Base-by-base conservation (phyloP, 139 green algal genomes). In the Chlorella sp. region DNA sequence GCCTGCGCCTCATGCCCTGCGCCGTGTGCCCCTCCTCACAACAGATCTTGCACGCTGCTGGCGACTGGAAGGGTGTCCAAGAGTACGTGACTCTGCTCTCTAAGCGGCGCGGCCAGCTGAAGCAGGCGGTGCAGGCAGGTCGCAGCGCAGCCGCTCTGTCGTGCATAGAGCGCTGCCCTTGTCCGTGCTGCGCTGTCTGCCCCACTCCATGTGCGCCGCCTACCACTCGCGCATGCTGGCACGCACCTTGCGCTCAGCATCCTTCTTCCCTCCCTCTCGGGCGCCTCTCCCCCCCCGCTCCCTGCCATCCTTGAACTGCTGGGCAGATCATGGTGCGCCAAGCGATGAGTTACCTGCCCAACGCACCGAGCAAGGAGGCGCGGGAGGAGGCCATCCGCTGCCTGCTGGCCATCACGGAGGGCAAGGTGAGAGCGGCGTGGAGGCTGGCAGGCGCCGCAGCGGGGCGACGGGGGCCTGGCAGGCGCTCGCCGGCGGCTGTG, bases 31-130 rank as follows among this genome's bases (percentile, higher is more conserved):
- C 25, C 11, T 41, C 25, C 41, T 67, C 43, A 5, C 11, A 27
- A 27, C 70, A 82, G 77, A 33, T 90, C 0, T 93, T 93, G 77
- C 80, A 88, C 58, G 74, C 88, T 29, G 89, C 89, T 9, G 75
- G 80, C 11, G 87, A 97, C 55, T 99, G 92, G 94, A 93, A 95
- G 65, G 72, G 80, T 31, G 85, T 99, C 23, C 93, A 97, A 77
- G 96, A 99, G 80, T 87, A 97, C 60, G 91, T 99, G 40, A 73
- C 95, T 63, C 80, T 98, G 67, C 85, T 99, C n/a, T 87, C 94
- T 27, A 99, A 99, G 88, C 82, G 96, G n/a, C 79, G 96, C 7
- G 87, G 86, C 12, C 96, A 99, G 87, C 81, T 99, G 8, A 98
- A 98, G 67, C 83, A 95, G 89, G 95, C 90, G 4, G 89, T 99